Conservation (phyloP, 208 protist genomes). For the Leishmania mexicana region DNA sequence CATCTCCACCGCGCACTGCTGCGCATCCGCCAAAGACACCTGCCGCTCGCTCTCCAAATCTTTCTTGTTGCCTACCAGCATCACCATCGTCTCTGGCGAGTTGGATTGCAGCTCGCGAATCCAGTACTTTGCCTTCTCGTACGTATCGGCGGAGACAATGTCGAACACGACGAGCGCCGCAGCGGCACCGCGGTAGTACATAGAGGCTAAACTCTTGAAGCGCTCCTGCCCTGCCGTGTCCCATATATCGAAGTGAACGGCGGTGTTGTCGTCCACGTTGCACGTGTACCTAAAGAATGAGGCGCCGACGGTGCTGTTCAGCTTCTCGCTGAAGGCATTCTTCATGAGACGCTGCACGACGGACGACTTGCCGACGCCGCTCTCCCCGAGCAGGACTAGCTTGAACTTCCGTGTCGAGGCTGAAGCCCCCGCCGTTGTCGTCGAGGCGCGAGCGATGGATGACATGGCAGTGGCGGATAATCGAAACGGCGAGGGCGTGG, state of each 20-base stretch:
- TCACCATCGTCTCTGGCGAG: slow-evolving; percentile 90
- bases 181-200: slow-evolving; percentile 93
- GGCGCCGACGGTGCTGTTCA: slow-evolving; percentile 83
- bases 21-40: slow-evolving; percentile 62
- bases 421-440: not conserved
- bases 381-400: slow-evolving; percentile 87
- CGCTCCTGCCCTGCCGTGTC: slow-evolving; percentile 92
- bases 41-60: slow-evolving; percentile 81
- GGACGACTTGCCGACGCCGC: slow-evolving; percentile 91
- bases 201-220: slow-evolving; percentile 88
- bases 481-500: not conserved
- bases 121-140: slow-evolving; percentile 96
- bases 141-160: slow-evolving; percentile 94
- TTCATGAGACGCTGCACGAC: slow-evolving; percentile 85
- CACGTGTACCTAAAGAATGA: slow-evolving; percentile 85
- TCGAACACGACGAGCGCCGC: slow-evolving; percentile 97
- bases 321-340: slow-evolving; percentile 70
- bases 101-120: slow-evolving; percentile 94
- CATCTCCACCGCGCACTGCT: slow-evolving; percentile 49
- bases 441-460: not conserved
- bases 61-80: slow-evolving; percentile 96
- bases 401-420: slow-evolving; percentile 71
- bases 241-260: slow-evolving; percentile 89
- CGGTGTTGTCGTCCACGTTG: slow-evolving; percentile 46
- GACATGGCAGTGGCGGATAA: not conserved